Evolutionary conservation across 148 eudicot species (phyloP), one percentile per base, ranked within the genome.

Genomic region (Drosera capensis): DNA sequence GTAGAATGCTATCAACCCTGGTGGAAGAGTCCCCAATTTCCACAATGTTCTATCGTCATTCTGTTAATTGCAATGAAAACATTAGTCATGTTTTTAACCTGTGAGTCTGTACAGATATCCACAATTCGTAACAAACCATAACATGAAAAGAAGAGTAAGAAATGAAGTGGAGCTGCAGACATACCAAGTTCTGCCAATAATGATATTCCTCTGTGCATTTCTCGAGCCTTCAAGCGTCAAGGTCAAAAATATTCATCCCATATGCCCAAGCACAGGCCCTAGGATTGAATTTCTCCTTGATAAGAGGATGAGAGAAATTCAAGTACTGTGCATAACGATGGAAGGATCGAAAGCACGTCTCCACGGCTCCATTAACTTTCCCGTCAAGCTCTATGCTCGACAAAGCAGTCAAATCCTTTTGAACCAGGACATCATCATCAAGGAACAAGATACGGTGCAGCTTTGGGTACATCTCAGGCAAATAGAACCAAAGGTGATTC

Each of bases 191-290:
- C 68, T 87, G 96, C 96, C 96, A 87, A 74, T 87, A 87, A 55
- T 87, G 96, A 58, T 87, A 87, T 60, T 87, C 77, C 52, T 87
- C 94, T 1, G 96, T 87, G 76, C 82, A 71, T 46, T 85, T 79
- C 72, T 87, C 96, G 52, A 56, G 82, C 58, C 96, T 87, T 94
- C 96, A 87, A 20, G 96, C 94, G 72, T 82, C 94, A 57, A 82
- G 60, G 67, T 79, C 94, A 53, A 87, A 82, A 64, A 87, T 82
- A 59, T 87, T 87, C 96, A 87, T 87, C 59, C 96, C 96, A 64
- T 87, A 87, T 47, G 96, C 96, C 96, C 96, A 87, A 3, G 86
- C 96, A 60, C 96, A 87, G 2, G 96, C 94, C 64, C 82, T 87
- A 8, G 96, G 94, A 53, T 75, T 79, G 50, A 82, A 87, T 67